Evolutionary conservation across 1,139 yeast species (phyloP), one percentile per base, ranked within the genome.

Genomic region (Kurtzmaniella quercitrusa): DNA sequence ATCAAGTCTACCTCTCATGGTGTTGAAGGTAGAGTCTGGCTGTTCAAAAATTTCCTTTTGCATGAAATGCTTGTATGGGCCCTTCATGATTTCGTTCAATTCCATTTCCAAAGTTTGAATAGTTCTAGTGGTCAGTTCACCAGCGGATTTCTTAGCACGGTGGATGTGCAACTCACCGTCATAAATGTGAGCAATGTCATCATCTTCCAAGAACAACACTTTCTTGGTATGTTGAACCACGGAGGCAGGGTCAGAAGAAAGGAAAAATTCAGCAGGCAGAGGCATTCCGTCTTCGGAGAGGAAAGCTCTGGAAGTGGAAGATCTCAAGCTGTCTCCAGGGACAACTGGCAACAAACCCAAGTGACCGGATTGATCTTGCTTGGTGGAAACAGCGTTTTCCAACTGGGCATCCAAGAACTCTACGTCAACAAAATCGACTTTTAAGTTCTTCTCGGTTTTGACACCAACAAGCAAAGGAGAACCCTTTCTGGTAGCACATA

Each of bases 1-100:
- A 68, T 94, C 98, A 53, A 93, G 79, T 73, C 99, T 89, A 62
- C 99, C 99, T 76, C 98, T 86, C 98, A 94, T 94, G 44, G 99
- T 93, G 74, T 93, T 94, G 65, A 91, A 85, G 44, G 97, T 87
- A 5, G 98, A 91, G 60, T 94, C 98, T 38, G 98, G 98, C 71
- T 94, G 99, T 68, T 94, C 98, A 62, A 86, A 88, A 56, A 94
- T 94, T 72, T 94, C 99, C 78, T 94, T 94, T 70, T 91, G 95
- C 99, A 94, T 94, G 66, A 91, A 94, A 68, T 93, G 98, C 55
- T 81, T 82, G 73, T 86, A 93, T 52, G 88, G 86, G 57, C 98
- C 98, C 75, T 90, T 93, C 98, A 93, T 93, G 61, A 94, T 93
- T 72, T 93, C 95, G 52, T 95, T 94, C 62, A 94, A 80, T 71